Base-by-base conservation (phyloP, 345 rosid species). In the Eucalyptus sp. region DNA sequence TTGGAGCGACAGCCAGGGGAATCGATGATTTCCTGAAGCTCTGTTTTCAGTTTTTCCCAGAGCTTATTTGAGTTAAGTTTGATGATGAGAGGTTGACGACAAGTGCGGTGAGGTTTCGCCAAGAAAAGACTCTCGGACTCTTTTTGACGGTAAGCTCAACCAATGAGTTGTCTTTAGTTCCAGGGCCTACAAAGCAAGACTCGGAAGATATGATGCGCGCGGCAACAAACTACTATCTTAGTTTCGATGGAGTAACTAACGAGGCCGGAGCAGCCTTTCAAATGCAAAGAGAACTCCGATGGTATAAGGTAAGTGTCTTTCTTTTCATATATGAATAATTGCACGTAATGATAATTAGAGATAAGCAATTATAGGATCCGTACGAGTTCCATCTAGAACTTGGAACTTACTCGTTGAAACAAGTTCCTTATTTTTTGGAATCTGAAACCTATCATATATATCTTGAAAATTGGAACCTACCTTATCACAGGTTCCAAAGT, bases 191-290 rank as follows among this genome's bases (percentile, higher is more conserved):
- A 8, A 37, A n/a, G 37, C 37, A 37, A 14, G 41, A 7, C 1
- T 15, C 17, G 0, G 2, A 0, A 0, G 1, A 37, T 1, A 16
- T 84, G 7, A 3, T 84, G 5, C 1, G 1, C 7, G 16, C 2
- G 0, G 31, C 31, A 43, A 27, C 41, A 10, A 1, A 3, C 17
- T 62, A 83, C 22, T 37, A 37, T 12, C 84, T 87, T 12, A 27
- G 12, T 49, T 41, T 46, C 2, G n/a, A 49, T n/a, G 48, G 15
- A 0, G 3, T 6, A 13, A 83, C 87, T 7, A 3, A 27, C 1
- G 76, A 46, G 6, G 31, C 89, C 9, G 46, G 89, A 27, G 46
- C 87, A 14, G 89, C 41, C 81, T 60, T 60, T 27, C 1, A 5
- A 50, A 4, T 50, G 15, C 51, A 50, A 51, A 51, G 54, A 86